A percentile compares a stretch with the other conserved stretches of the same genome.
Evolutionary conservation across 148 eudicot species (phyloP).

Genomic region (Bassia scoparia): DNA sequence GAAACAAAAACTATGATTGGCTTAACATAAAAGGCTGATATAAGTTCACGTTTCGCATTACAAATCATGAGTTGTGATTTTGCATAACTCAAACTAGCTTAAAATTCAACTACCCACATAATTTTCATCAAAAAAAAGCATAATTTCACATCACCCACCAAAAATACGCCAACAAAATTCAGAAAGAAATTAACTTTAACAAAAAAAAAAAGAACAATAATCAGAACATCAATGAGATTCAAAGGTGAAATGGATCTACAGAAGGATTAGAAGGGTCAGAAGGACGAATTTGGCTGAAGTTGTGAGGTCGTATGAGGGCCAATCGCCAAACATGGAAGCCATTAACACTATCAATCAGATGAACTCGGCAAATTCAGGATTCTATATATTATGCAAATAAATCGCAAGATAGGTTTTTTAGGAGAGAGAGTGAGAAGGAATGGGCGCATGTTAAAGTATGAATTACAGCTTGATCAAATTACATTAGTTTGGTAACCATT

Average conservation of each 20-base stretch:
- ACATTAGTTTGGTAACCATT: no score
- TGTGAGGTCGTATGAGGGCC: constrained; percentile 78
- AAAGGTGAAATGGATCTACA: constrained; percentile 30
- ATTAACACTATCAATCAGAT: constrained; percentile 20
- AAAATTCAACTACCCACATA: constrained; percentile 11
- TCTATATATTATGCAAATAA: not conserved
- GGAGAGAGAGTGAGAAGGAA: not conserved
- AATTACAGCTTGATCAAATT: no score
- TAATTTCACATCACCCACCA: constrained; percentile 12
- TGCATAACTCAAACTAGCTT: not conserved
- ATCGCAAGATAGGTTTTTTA: constrained; percentile 8
- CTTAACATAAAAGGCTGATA: not conserved
- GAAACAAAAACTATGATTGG: not conserved
- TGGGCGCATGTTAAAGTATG: not conserved
- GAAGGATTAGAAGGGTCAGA: constrained; percentile 75
- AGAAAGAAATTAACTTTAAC: not conserved
- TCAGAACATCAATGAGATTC: not conserved
- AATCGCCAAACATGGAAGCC: constrained; percentile 64
- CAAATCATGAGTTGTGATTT: no score
- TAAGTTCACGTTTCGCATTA: not conserved
- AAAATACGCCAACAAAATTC: constrained; percentile 6
- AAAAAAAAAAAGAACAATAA: not conserved
- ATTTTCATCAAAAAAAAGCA: constrained; percentile 12
- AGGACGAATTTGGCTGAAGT: constrained; percentile 84
- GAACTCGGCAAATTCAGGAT: not conserved